Percentiles rank a stretch among this genome's conserved stretches.
Evolutionary conservation across 345 rosid species (phyloP).

Genomic region (Eutrema yunnanense): DNA sequence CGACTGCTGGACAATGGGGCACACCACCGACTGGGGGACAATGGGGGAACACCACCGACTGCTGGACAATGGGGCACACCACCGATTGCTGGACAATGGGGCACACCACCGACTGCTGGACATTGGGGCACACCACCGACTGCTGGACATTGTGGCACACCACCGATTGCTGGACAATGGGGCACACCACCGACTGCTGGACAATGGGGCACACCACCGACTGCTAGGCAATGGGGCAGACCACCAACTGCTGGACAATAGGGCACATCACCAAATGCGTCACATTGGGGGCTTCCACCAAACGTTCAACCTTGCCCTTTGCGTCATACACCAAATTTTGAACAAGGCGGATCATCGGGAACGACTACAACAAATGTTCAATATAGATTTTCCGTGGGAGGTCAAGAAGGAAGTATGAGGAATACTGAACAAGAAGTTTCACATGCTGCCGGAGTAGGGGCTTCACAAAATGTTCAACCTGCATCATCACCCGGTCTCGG

Average conservation of each 20-base stretch:
- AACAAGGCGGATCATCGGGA: neutral
- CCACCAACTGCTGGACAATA: neutral
- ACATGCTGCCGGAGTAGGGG: too few species aligned
- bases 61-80: too few species aligned
- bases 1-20: too few species aligned
- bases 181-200: neutral
- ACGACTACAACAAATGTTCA: neutral
- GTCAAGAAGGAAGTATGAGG: neutral
- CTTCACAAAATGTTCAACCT: too few species aligned
- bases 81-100: too few species aligned
- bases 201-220: neutral
- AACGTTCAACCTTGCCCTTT: neutral
- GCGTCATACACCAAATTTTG: too few species aligned
- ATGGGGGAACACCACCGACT: too few species aligned
- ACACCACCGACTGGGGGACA: too few species aligned
- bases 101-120: too few species aligned
- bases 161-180: neutral
- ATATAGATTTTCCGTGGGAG: too few species aligned
- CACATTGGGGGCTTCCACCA: neutral
- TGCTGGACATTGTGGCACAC: too few species aligned
- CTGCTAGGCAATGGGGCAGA: neutral
- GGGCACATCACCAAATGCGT: neutral
- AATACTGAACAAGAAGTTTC: neutral
- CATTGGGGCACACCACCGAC: too few species aligned
- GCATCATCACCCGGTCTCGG: neutral